Conservation (phyloP, 2,329 filamentous ascomycete species). For the Colletotrichum caudatum region DNA sequence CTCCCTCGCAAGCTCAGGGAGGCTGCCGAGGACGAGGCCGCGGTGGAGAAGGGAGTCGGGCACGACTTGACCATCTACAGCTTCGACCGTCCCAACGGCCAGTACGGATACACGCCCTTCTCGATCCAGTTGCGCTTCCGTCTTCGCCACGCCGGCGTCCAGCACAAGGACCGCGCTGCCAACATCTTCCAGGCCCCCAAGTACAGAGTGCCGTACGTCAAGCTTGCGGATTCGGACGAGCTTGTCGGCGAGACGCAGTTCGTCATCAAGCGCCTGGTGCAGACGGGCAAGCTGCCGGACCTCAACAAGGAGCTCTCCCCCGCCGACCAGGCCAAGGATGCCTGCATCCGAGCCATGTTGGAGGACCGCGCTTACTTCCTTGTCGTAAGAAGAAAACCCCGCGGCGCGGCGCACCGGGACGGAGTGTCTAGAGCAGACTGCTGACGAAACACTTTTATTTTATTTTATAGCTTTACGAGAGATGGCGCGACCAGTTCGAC, state of each 20-base stretch:
- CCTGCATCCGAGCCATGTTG: slow-evolving; percentile 42
- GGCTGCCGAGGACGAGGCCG: slow-evolving; percentile 40
- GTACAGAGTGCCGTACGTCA: slow-evolving; percentile 43
- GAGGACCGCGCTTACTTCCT: slow-evolving; percentile 44
- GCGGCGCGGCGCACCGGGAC: background rate
- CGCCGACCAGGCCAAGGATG: slow-evolving; percentile 39
- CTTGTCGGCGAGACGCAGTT: slow-evolving; percentile 44
- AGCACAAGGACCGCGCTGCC: slow-evolving; percentile 41
- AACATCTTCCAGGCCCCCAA: slow-evolving; percentile 42
- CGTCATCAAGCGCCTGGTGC: slow-evolving; percentile 41
- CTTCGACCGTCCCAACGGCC: slow-evolving; percentile 40
- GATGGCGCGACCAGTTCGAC: slow-evolving; percentile 43
- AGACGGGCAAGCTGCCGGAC: slow-evolving; percentile 41
- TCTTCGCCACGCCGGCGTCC: slow-evolving; percentile 42
- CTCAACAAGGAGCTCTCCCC: slow-evolving; percentile 35
- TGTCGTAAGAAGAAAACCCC: slow-evolving; percentile 35
- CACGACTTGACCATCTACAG: slow-evolving; percentile 43
- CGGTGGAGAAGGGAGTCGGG: slow-evolving; percentile 40
- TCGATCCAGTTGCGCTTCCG: slow-evolving; percentile 44
- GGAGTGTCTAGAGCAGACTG: background rate
- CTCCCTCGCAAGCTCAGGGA: slow-evolving; percentile 39
- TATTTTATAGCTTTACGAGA: slow-evolving; percentile 43
- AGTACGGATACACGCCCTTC: slow-evolving; percentile 43
- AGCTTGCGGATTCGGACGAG: slow-evolving; percentile 42
- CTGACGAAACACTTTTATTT: background rate